Conservation (phyloP, 768 basidiomycete species). For the Termitomyces sp. region DNA sequence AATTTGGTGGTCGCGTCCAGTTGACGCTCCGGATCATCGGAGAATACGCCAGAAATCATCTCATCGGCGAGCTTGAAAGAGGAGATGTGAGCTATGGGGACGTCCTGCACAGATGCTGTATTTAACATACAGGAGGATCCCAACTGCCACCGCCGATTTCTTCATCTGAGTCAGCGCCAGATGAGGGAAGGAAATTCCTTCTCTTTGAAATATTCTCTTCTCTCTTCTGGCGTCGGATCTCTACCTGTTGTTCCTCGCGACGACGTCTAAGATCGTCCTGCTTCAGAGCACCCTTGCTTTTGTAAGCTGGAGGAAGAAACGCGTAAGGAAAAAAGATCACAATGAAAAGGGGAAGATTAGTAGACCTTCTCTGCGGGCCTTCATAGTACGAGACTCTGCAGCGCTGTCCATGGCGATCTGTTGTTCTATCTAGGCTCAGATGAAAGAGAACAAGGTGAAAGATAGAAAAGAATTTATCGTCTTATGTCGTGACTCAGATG, state of each 20-base stretch:
- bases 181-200: slow-evolving; percentile 83
- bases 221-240: slow-evolving; percentile 97
- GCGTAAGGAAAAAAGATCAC: slow-evolving; percentile 37
- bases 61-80: slow-evolving; percentile 71
- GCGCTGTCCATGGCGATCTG: slow-evolving; percentile 37
- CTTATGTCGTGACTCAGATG: slow-evolving; percentile 24
- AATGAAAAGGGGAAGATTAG: slow-evolving; percentile 24
- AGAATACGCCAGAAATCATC: slow-evolving; percentile 93
- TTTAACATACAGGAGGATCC: slow-evolving; percentile 70
- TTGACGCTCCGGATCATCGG: slow-evolving; percentile 87
- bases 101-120: slow-evolving; percentile 12
- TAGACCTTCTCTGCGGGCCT: slow-evolving; percentile 72
- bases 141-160: slow-evolving; percentile 69
- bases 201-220: slow-evolving; percentile 99
- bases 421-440: slow-evolving; percentile 22
- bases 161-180: slow-evolving; percentile 86
- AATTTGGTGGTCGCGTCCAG: slow-evolving; percentile 97
- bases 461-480: slow-evolving; percentile 29
- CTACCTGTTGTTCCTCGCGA: slow-evolving; percentile 97
- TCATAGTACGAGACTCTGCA: slow-evolving; percentile 66
- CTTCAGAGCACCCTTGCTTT: slow-evolving; percentile 87
- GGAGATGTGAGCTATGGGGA: slow-evolving; percentile 16
- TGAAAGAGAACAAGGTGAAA: slow-evolving; percentile 25
- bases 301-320: slow-evolving; percentile 63
- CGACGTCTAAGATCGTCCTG: slow-evolving; percentile 93